A percentile compares a stretch with the other conserved stretches of the same genome.
Conservation (phyloP, 495 filamentous ascomycete genomes). For the Parachaetomium inaequale region DNA sequence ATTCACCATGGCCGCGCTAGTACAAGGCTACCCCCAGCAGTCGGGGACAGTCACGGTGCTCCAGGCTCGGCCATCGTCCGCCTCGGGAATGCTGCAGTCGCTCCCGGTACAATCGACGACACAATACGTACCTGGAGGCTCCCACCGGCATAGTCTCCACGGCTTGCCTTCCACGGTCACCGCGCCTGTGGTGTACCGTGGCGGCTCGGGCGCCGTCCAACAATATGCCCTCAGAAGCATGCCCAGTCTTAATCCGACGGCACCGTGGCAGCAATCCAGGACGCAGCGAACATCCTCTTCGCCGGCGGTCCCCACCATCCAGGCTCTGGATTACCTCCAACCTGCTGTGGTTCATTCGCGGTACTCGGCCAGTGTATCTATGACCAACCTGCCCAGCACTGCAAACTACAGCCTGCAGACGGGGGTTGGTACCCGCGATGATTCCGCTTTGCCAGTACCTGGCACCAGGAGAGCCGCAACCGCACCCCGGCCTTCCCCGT, state of each 20-base stretch:
- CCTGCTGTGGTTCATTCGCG: conserved; percentile 47
- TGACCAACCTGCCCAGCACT: conserved; percentile 38
- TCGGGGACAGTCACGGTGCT: conserved; percentile 77
- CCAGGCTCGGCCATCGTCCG: conserved; percentile 69
- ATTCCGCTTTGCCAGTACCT: conserved; percentile 29
- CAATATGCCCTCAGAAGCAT: conserved; percentile 84
- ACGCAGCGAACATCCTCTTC: conserved; percentile 66
- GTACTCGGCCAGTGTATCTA: conserved; percentile 60
- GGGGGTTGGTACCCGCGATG: conserved; percentile 30
- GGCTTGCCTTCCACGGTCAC: conserved; percentile 46
- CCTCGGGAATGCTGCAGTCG: conserved; percentile 61
- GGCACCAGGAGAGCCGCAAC: conserved; percentile 27
- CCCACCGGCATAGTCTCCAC: conserved; percentile 63
- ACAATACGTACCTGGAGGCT: conserved; percentile 51
- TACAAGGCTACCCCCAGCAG: conserved; percentile 84
- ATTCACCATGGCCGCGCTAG: conserved; percentile 78
- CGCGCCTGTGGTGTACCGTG: conserved; percentile 62
- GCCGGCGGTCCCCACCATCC: conserved; percentile 55
- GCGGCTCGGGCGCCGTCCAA: conserved; percentile 65
- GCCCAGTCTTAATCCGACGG: conserved; percentile 58
- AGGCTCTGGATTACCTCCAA: conserved; percentile 45
- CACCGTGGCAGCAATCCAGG: conserved; percentile 63
- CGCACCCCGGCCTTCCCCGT: conserved; percentile 30
- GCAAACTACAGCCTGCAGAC: conserved; percentile 18
- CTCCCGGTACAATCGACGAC: conserved; percentile 52